A percentile compares a stretch with the other conserved stretches of the same genome.
phyloP scores from a whole-genome alignment of 2,329 filamentous ascomycete species.

The Orbilia blumenaviensis region DNA sequence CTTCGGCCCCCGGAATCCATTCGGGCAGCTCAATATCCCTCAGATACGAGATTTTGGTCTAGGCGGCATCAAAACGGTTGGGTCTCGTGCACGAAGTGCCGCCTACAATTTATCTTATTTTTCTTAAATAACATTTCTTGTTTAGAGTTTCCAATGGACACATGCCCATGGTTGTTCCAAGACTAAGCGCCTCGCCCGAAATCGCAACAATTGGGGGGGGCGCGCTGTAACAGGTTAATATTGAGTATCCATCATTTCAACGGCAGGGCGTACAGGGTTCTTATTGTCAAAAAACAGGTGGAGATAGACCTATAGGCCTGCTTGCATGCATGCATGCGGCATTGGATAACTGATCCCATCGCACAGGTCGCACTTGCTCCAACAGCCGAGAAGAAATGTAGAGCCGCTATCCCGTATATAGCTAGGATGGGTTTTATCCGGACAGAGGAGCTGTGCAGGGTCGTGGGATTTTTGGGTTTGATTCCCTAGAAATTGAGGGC shows the following conservation, averaged over 20 bases:
- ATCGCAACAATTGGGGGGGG: no score
- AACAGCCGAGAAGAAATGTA: constrained; percentile 17
- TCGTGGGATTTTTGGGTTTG: not conserved
- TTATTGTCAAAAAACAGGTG: not conserved
- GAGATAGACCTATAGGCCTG: not conserved
- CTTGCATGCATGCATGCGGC: constrained; percentile 5
- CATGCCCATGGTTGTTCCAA: not conserved
- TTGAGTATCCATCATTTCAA: not conserved
- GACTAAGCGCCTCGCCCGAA: constrained; percentile 37
- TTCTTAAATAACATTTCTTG: not conserved
- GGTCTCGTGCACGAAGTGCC: constrained; percentile 1
- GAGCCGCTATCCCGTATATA: not conserved
- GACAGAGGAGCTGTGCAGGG: not conserved
- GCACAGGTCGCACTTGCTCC: constrained; percentile 2
- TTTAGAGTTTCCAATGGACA: not conserved
- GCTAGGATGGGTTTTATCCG: constrained; percentile 19
- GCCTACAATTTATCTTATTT: constrained; percentile 2
- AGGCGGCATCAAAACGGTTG: not conserved
- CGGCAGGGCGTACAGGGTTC: not conserved
- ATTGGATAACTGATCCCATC: not conserved
- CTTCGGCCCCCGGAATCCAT: not conserved
- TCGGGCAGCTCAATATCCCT: constrained; percentile 17
- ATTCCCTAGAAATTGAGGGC: not conserved
- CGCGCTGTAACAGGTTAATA: constrained; percentile 5
- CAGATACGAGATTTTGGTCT: constrained; percentile 17